Percentiles rank a stretch among this genome's conserved stretches.
Evolutionary conservation across 306 rosid genomes (phyloP).

Genomic region (Gastrolobium bilobum): DNA sequence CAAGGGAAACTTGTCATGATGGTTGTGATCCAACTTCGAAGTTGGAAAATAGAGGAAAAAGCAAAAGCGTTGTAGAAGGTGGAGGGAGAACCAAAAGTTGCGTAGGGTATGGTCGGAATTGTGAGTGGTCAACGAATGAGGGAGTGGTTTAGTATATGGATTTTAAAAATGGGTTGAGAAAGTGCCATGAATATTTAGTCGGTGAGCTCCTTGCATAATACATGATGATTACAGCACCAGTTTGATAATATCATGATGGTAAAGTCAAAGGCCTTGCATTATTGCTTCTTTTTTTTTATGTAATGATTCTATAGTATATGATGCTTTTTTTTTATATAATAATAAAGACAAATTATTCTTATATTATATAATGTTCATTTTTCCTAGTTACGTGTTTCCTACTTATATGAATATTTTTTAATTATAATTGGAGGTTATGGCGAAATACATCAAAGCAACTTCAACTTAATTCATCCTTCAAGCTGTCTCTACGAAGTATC

Average conservation of each 20-base stretch:
- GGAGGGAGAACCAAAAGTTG: background rate
- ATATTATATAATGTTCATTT: background rate
- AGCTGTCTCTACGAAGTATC: too few species aligned
- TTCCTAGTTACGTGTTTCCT: background rate
- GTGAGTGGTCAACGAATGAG: conserved; percentile 36
- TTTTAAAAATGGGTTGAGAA: conserved; percentile 28
- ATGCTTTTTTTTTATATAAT: background rate
- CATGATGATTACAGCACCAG: conserved; percentile 20
- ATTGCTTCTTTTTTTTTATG: conserved; percentile 1
- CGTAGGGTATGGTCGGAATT: background rate
- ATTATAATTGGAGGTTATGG: background rate
- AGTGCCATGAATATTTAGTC: conserved; percentile 21
- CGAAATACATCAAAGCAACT: too few species aligned
- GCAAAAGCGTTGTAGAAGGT: conserved; percentile 41
- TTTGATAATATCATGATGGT: background rate
- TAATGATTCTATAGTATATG: background rate
- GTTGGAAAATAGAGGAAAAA: conserved; percentile 3
- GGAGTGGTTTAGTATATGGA: background rate
- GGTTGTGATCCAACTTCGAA: conserved; percentile 45
- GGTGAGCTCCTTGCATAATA: conserved; percentile 45
- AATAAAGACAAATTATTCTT: background rate
- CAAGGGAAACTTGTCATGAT: conserved; percentile 43
- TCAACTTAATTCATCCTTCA: too few species aligned
- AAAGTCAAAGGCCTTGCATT: conserved; percentile 45
- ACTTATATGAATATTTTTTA: background rate